Conservation (phyloP, 441 rosid species). For the Aquilaria agallochum region DNA sequence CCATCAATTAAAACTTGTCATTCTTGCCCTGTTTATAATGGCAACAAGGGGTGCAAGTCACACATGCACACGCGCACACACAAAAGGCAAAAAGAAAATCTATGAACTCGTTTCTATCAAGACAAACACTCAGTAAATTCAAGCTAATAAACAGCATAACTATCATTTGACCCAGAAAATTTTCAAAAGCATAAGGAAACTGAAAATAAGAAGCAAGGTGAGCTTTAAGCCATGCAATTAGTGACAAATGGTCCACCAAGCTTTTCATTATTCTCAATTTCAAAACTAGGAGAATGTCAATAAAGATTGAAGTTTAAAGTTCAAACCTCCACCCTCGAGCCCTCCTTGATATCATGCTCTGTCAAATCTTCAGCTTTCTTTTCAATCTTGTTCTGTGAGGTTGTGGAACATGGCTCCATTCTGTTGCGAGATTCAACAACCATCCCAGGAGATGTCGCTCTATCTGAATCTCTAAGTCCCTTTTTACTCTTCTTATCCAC, state of each 20-base stretch:
- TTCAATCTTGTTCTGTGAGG: slow-evolving; percentile 28
- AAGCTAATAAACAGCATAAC: no score
- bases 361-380: slow-evolving; percentile 31
- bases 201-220: no score
- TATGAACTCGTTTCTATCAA: not conserved
- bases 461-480: slow-evolving; percentile 38
- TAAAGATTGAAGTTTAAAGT: not conserved
- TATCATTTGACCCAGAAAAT: no score
- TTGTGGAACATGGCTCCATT: slow-evolving; percentile 27
- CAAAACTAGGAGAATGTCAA: not conserved
- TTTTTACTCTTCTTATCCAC: slow-evolving; percentile 44
- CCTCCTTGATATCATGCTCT: slow-evolving; percentile 59
- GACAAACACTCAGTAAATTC: not conserved
- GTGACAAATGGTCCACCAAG: no score
- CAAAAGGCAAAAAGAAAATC: not conserved
- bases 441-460: slow-evolving; percentile 31
- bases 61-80: not conserved
- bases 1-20: not conserved
- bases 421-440: slow-evolving; percentile 47
- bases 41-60: no score
- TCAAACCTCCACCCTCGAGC: slow-evolving; percentile 88
- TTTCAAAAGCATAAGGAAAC: no score
- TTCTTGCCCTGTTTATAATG: no score
- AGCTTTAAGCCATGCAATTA: no score
- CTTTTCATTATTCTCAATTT: not conserved